Evolutionary conservation across 768 basidiomycete genomes (phyloP).

Genomic region (Nidularia sp.): DNA sequence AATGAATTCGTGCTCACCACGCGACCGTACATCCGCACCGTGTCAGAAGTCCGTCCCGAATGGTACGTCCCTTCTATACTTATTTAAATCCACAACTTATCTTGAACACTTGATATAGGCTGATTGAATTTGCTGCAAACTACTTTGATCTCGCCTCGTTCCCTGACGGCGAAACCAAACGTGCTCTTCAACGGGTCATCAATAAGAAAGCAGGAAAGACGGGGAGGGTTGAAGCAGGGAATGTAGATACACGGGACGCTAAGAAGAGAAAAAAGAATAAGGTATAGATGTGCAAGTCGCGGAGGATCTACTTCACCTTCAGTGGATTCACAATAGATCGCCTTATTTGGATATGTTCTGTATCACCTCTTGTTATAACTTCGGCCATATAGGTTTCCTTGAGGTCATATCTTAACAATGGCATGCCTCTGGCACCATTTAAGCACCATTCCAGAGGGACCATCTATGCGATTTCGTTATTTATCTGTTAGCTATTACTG

Average conservation of each 20-base stretch:
- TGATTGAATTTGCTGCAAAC: constrained; percentile 51
- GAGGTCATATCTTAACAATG: no score
- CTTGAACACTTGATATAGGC: constrained; percentile 28
- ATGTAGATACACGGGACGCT: constrained; percentile 10
- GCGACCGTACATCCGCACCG: constrained; percentile 84
- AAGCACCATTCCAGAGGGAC: no score
- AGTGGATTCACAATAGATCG: background rate
- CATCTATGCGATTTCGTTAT: no score
- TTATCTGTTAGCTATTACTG: no score
- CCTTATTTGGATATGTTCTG: no score
- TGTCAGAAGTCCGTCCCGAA: constrained; percentile 81
- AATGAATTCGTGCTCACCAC: constrained; percentile 96
- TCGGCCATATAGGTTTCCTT: no score
- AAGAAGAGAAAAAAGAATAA: constrained; percentile 24
- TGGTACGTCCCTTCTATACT: constrained; percentile 47
- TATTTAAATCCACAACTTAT: background rate
- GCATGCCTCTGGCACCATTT: no score
- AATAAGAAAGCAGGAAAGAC: constrained; percentile 50
- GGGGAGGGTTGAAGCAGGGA: constrained; percentile 17
- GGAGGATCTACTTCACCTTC: background rate
- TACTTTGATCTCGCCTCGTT: constrained; percentile 73
- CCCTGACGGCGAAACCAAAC: constrained; percentile 69
- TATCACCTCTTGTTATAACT: no score
- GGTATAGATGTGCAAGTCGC: background rate
- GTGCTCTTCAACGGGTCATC: constrained; percentile 49